These are phyloP conservation scores for Lasiosphaeria miniovina DNA, from an alignment of 495 filamentous ascomycete genomes.

Conservation along the genomic window DNA sequence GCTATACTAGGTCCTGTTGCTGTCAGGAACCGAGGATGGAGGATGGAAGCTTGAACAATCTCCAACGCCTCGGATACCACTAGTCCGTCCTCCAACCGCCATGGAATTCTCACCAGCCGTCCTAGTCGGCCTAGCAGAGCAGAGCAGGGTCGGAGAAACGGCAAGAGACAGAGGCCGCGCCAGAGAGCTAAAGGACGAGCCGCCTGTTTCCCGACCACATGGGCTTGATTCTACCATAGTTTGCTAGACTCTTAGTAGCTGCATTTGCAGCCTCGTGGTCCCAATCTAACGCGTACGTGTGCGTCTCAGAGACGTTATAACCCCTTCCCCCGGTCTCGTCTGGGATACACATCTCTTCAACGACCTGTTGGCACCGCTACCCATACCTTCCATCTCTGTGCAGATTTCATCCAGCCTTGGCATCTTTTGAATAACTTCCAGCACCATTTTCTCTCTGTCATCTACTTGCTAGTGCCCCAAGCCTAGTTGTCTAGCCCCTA, in stretches of 20 bases:
- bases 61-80: too few relatives aligned
- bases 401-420: neutral
- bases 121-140: neutral
- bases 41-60: neutral
- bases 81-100: neutral
- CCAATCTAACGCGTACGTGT: neutral
- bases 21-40: slow-evolving; percentile 2
- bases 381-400: neutral
- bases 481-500: neutral
- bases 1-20: neutral
- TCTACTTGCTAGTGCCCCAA: neutral
- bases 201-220: slow-evolving; percentile 16
- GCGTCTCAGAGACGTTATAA: neutral
- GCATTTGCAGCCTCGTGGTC: slow-evolving; percentile 15
- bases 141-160: neutral
- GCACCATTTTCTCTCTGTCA: neutral
- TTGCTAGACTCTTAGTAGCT: slow-evolving; percentile 3
- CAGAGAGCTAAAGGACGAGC: neutral
- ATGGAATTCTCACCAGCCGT: slow-evolving; percentile 7
- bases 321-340: slow-evolving; percentile 1
- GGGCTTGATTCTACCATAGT: neutral
- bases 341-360: neutral
- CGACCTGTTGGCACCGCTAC: slow-evolving; percentile 7
- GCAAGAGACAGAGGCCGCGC: slow-evolving; percentile 1
- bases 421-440: slow-evolving; percentile 6